Base-by-base conservation (phyloP, 192 early-diverging fungal genomes). In the Oehlia diaphana region DNA sequence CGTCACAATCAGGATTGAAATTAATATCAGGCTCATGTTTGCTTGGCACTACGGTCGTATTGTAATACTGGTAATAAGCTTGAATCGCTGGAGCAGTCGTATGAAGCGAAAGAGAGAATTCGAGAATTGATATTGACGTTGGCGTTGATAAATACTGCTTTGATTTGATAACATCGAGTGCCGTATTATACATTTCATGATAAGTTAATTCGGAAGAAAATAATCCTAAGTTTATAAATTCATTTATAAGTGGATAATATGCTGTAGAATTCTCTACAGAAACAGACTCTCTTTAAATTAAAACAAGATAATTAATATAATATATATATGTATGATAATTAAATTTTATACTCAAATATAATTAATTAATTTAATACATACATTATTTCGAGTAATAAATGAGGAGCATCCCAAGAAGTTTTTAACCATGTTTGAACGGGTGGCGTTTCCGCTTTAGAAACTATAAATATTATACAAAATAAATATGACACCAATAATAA, bases 61-160 rank as follows among this genome's bases (percentile, higher is more conserved):
- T 80, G 86, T 97, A 98, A 35, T 91, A 89, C 68, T 95, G 94
- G 82, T 97, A 93, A 75, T 92, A 90, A 0, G 96, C 90, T 79
- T 94, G 88, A 33, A 98, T 90, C n/a, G 87, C 87, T 0, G 97
- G 95, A 19, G 96, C 94, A 35, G 88, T 78, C 1, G 84, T 84
- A 58, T 93, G 94, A 31, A 93, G 80, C 4, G 95, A 82, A 14
- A 98, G 86, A 21, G 92, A 85, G 23, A 94, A 87, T 74, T 91
- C 88, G 12, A 94, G 78, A n/a, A 94, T 84, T 44, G 94, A 83
- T 49, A 88, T 63, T 16, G 88, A 85, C 16, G 91, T 78, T 2
- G 83, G 74, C 13, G 74, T 61, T 12, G 81, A 74, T 7, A 90
- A 79, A 12, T 89, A 81, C 12, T 85, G 72, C 19, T 83, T 79